Percentiles rank a stretch among this genome's conserved stretches.
Conservation (phyloP, 2,329 filamentous ascomycete species). For the Neonectria punicea region DNA sequence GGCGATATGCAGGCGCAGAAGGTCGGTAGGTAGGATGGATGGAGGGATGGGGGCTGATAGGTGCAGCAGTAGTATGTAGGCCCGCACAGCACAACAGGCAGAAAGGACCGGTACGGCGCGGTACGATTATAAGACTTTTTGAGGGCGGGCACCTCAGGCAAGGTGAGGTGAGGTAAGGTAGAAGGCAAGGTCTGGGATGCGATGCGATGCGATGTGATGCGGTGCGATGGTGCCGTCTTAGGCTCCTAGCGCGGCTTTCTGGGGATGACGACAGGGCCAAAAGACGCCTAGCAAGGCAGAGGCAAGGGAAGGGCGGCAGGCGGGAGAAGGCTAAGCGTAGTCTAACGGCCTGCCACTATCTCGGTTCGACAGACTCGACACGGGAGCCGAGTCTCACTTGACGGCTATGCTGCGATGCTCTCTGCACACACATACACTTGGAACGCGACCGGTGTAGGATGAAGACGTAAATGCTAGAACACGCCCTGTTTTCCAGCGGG, state of each 20-base stretch:
- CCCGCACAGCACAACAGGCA: conserved; percentile 22
- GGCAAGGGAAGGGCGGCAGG: conserved; percentile 15
- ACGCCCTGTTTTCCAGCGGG: conserved; percentile 28
- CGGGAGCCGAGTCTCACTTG: background rate
- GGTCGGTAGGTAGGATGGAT: conserved; percentile 20
- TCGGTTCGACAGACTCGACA: background rate
- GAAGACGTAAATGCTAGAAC: conserved; percentile 23
- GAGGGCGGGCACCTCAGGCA: conserved; percentile 1
- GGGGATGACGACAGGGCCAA: conserved; percentile 10
- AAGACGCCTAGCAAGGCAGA: background rate
- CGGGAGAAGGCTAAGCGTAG: conserved; percentile 16
- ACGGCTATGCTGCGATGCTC: background rate
- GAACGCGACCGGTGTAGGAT: conserved; percentile 20
- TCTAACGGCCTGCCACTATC: conserved; percentile 3
- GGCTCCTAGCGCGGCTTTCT: conserved; percentile 18
- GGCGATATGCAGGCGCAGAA: conserved; percentile 31
- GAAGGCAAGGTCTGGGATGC: conserved; percentile 19
- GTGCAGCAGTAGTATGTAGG: conserved; percentile 21
- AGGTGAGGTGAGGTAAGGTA: background rate
- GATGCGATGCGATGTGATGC: conserved; percentile 21
- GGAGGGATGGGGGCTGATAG: conserved; percentile 25
- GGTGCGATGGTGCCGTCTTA: conserved; percentile 18
- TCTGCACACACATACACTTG: conserved; percentile 9
- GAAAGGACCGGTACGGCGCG: conserved; percentile 13
- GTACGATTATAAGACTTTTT: conserved; percentile 8